A percentile compares a stretch with the other conserved stretches of the same genome.
phyloP scores from a whole-genome alignment of 345 rosid genomes.

The Stellera chamaejasme region DNA sequence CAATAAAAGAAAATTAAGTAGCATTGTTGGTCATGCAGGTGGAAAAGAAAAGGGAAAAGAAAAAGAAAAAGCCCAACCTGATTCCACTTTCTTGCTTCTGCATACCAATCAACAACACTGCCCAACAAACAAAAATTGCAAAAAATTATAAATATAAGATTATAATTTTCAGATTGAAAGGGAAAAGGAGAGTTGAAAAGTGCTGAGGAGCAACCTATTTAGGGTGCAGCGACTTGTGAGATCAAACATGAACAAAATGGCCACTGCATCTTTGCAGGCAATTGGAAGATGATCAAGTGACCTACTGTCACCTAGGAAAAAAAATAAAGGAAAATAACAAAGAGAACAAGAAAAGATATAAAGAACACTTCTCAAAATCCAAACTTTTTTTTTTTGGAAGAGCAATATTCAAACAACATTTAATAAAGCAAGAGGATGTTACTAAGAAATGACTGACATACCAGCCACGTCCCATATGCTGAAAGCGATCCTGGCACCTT shows the following conservation, averaged over 20 bases:
- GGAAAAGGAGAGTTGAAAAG: background rate
- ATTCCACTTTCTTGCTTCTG: constrained; percentile 92
- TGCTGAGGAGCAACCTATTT: constrained; percentile 41
- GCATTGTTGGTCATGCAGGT: background rate
- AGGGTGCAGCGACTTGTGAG: constrained; percentile 94
- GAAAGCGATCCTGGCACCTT: constrained; percentile 76
- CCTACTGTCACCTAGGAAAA: constrained; percentile 45
- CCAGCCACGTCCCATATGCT: constrained; percentile 98
- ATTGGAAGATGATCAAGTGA: constrained; percentile 77
- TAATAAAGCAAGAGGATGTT: background rate
- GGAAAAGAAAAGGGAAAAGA: background rate
- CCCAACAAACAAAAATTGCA: constrained; percentile 8
- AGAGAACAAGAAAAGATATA: background rate
- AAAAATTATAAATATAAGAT: background rate
- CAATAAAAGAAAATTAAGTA: background rate
- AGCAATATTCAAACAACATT: background rate
- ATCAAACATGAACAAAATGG: constrained; percentile 95
- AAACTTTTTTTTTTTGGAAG: background rate
- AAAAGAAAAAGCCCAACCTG: constrained; percentile 39
- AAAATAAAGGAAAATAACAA: background rate
- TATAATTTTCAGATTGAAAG: background rate
- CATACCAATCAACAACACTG: constrained; percentile 83
- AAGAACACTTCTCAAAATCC: background rate
- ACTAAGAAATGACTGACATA: constrained; percentile 6
- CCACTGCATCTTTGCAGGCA: constrained; percentile 97